Evolutionary conservation across 2,329 filamentous ascomycete species (phyloP), one percentile per base, ranked within the genome.

Genomic region (Cyanodermella asteris): DNA sequence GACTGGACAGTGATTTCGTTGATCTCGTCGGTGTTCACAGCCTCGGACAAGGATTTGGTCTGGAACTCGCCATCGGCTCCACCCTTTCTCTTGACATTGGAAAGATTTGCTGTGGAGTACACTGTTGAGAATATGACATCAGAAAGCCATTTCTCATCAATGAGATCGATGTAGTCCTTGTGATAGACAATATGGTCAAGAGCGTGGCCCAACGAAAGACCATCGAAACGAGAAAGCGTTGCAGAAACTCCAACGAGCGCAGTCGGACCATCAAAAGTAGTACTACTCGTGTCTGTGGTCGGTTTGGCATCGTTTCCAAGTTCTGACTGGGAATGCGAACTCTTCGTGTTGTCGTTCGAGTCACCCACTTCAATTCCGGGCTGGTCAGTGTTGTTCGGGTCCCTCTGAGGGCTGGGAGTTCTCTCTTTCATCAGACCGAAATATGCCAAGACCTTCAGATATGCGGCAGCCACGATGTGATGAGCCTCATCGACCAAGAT

Each of bases 131-230:
- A 94, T 4, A 84, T 54, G n/a, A 91, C 76, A 42, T 87, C 67
- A 0, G 81, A 72, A 8, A 97, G 61, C 81, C 82, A 94, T 20
- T 87, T 81, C 29, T 90, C 80, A 17, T 71, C 70, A 31, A 93
- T 77, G 71, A 77, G 75, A 34, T 76, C 72, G 16, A 74, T 56
- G 33, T 75, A 80, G 39, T 77, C 70, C 27, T 81, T 87, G 46
- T 94, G 84, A 39, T 91, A 94, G 23, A 93, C 84, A 32, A 94
- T 91, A 41, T 91, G 75, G 38, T 94, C 84, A 38, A 94, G 87
- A 16, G 74, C 82, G 8, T 72, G 59, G 2, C 82, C 82, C 2
- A 94, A 57, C 30, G 65, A 69, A 16, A 91, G 52, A 0, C 84
- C 84, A 41, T 94, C 84, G 31, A 80, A 80, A 23, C 84, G 51